Percentiles rank a stretch among this genome's conserved stretches.
Evolutionary conservation across 805 yeast genomes (phyloP).

Genomic region (Yarrowia osloensis): DNA sequence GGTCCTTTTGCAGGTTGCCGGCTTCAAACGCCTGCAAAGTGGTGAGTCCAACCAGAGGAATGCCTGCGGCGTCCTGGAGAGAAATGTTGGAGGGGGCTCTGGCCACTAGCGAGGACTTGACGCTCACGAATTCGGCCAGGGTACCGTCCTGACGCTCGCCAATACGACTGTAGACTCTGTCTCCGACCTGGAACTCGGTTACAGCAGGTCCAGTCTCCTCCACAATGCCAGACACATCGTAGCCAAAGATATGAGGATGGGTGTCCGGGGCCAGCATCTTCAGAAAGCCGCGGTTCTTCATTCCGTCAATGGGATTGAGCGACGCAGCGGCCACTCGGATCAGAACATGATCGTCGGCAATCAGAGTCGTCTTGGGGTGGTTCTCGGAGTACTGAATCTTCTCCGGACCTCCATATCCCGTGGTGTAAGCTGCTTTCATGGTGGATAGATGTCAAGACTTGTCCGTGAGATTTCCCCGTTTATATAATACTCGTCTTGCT

Average conservation of each 20-base stretch:
- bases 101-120: constrained; percentile 28
- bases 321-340: constrained; percentile 36
- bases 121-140: constrained; percentile 33
- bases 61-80: constrained; percentile 34
- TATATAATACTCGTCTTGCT: neutral
- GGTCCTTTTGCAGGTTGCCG: constrained; percentile 23
- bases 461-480: neutral
- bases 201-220: constrained; percentile 36
- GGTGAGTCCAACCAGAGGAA: constrained; percentile 35
- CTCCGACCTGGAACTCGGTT: constrained; percentile 34
- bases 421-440: constrained; percentile 23
- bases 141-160: constrained; percentile 31
- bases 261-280: constrained; percentile 17
- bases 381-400: neutral
- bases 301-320: constrained; percentile 38
- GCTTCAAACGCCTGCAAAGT: constrained; percentile 33
- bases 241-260: constrained; percentile 35
- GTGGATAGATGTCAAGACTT: neutral
- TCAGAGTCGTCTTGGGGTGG: neutral
- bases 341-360: constrained; percentile 29
- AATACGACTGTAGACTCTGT: constrained; percentile 32
- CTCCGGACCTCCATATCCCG: constrained; percentile 7
- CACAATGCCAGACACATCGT: constrained; percentile 37
- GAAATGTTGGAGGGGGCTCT: constrained; percentile 35
- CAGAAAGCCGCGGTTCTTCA: constrained; percentile 32